These are phyloP conservation scores for Dictyostelium capitatum DNA, from an alignment of 78 protist genomes.

Conservation along the genomic window DNA sequence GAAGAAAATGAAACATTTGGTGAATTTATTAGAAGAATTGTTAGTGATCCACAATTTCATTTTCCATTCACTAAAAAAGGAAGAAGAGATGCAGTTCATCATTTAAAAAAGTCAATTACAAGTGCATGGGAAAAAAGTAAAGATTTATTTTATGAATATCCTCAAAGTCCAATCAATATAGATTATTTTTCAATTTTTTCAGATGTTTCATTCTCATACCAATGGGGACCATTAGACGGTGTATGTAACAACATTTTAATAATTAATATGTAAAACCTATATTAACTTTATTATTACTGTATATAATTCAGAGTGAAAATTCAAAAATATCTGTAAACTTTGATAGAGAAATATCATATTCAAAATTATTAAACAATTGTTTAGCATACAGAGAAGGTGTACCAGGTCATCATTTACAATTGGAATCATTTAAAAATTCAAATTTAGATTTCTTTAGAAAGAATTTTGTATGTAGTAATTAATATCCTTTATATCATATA, in stretches of 20 bases:
- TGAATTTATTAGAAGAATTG: conserved; percentile 19
- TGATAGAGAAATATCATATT: conserved; percentile 2
- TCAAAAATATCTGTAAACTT: conserved; percentile 24
- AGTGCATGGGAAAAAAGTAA: background rate
- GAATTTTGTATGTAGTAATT: conserved; percentile 18
- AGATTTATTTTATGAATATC: conserved; percentile 28
- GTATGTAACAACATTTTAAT: too few relatives aligned
- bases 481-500: background rate
- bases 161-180: conserved; percentile 6
- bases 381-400: conserved; percentile 40
- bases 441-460: conserved; percentile 50
- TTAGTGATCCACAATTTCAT: background rate
- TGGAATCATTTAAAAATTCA: background rate
- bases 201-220: conserved; percentile 19
- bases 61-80: conserved; percentile 7
- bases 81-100: conserved; percentile 21
- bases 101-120: background rate
- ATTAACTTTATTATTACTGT: too few relatives aligned
- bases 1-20: conserved; percentile 20
- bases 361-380: background rate
- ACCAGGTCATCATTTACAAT: conserved; percentile 72
- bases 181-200: conserved; percentile 1
- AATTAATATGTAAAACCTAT: too few relatives aligned
- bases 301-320: conserved; percentile 9
- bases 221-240: conserved; percentile 17